phyloP scores from a whole-genome alignment of 345 rosid species.

The Pelargonium nanum region DNA sequence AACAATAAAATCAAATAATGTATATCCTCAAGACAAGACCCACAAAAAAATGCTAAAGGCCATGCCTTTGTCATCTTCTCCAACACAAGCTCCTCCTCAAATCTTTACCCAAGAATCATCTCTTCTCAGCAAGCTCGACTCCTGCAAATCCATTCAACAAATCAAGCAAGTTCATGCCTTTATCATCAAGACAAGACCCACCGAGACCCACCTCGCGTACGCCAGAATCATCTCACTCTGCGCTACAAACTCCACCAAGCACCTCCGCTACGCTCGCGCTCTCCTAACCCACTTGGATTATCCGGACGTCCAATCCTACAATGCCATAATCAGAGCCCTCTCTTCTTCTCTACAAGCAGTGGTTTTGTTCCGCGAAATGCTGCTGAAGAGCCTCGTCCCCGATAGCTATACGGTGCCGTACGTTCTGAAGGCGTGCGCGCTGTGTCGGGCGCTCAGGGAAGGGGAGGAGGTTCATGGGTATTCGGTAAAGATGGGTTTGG shows the following conservation, averaged over 20 bases:
- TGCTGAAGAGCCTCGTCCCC: conserved; percentile 23
- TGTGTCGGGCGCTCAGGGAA: conserved; percentile 15
- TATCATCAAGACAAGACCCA: conserved; percentile 16
- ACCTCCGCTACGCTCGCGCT: conserved; percentile 16
- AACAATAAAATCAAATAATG: no score
- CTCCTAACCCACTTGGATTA: conserved; percentile 10
- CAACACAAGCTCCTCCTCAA: no score
- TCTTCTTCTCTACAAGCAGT: conserved; percentile 16
- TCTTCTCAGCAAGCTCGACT: conserved; percentile 18
- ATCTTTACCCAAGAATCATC: not conserved
- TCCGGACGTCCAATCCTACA: conserved; percentile 13
- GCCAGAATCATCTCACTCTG: conserved; percentile 11
- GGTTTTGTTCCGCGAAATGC: conserved; percentile 24
- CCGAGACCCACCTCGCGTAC: conserved; percentile 15
- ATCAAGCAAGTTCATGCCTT: conserved; percentile 33
- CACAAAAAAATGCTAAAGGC: no score
- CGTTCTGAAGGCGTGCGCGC: conserved; percentile 35
- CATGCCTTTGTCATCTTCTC: no score
- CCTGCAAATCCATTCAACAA: conserved; percentile 19
- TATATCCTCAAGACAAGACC: no score
- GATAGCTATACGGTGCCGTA: conserved; percentile 31
- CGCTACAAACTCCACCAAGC: conserved; percentile 5
- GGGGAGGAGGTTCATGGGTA: conserved; percentile 38
- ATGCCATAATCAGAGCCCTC: conserved; percentile 29
- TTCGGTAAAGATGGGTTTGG: conserved; percentile 22